phyloP scores from a whole-genome alignment of 164 flowering plant species.

The Saururus chinensis region DNA sequence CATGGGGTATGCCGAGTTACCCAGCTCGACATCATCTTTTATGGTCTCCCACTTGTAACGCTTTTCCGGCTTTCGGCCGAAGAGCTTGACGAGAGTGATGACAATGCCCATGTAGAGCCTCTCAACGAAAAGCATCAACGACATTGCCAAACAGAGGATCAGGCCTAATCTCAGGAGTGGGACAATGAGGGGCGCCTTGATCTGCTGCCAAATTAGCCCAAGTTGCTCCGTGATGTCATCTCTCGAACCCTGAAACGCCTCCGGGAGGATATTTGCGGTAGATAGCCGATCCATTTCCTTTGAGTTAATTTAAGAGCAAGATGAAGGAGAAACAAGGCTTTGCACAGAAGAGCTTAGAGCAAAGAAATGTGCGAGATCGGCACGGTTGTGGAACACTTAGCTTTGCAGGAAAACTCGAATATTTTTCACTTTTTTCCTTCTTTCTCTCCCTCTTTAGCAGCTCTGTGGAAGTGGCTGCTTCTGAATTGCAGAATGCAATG shows the following conservation, averaged over 20 bases:
- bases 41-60: constrained; percentile 32
- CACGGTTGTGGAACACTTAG: background rate
- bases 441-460: too few relatives aligned
- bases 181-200: constrained; percentile 27
- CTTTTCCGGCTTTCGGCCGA: constrained; percentile 35
- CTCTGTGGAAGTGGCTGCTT: too few relatives aligned
- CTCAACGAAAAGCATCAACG: constrained; percentile 54
- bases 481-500: background rate
- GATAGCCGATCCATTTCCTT: background rate
- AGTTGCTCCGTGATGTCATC: background rate
- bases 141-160: constrained; percentile 40
- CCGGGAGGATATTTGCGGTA: background rate
- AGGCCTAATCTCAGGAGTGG: constrained; percentile 28
- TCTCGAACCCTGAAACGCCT: background rate
- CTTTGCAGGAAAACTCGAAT: background rate
- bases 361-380: background rate
- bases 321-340: too few relatives aligned
- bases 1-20: constrained; percentile 28
- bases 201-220: constrained; percentile 27
- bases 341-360: background rate
- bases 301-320: too few relatives aligned
- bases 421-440: background rate
- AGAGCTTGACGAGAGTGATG: constrained; percentile 27
- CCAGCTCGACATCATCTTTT: constrained; percentile 34
- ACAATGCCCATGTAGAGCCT: constrained; percentile 53